Percentiles rank a stretch among this genome's conserved stretches.
Conservation (phyloP, 1,284 basidiomycete species). For the Wallemia hederae region DNA sequence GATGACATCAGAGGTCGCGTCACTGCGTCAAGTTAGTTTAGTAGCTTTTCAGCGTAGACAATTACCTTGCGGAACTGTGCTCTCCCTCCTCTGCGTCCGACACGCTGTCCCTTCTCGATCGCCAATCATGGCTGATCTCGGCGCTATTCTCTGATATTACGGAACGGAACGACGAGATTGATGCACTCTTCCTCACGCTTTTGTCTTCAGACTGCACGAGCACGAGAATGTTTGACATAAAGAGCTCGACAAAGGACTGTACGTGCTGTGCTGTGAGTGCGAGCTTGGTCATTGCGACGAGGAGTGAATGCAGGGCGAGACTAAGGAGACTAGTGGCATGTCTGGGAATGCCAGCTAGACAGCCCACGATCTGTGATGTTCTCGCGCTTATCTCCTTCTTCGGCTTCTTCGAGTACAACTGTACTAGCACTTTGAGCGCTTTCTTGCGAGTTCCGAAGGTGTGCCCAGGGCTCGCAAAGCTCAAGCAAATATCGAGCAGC, state of each 20-base stretch:
- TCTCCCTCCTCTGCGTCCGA: background rate
- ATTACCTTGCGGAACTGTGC: no score
- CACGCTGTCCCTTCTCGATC: background rate
- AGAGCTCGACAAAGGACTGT: background rate
- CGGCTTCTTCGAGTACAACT: background rate
- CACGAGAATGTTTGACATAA: background rate
- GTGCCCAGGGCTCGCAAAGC: background rate
- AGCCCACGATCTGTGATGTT: background rate
- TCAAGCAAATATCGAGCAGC: background rate
- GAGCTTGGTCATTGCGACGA: background rate
- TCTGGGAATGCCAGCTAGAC: background rate
- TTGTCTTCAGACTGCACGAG: background rate
- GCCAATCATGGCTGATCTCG: background rate
- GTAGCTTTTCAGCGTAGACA: no score
- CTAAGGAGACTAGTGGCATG: background rate
- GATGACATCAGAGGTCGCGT: background rate
- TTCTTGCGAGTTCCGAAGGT: background rate
- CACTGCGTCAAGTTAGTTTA: background rate
- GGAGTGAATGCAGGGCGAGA: background rate
- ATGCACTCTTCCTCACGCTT: background rate
- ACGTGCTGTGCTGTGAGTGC: background rate
- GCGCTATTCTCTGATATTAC: background rate
- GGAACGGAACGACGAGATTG: background rate
- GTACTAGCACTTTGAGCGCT: background rate
- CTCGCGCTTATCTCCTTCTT: background rate